Base-by-base conservation (phyloP, 768 basidiomycete species). In the Agrocybe praecox region DNA sequence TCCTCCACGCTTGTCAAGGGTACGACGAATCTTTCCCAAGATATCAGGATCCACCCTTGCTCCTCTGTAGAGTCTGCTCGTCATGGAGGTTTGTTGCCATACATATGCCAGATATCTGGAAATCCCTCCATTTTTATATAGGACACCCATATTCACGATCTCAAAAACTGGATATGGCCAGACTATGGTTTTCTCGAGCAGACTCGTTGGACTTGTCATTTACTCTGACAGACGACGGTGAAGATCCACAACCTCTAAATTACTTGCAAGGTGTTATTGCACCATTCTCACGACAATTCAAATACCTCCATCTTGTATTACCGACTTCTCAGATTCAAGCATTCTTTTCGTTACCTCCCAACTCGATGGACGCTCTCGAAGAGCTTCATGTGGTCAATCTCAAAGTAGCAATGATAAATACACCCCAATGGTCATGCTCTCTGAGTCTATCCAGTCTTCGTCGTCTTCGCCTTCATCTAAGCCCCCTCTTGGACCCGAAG, bases 71-170 rank as follows among this genome's bases (percentile, higher is more conserved):
- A 19, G 33, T 67, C n/a, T 65, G 62, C 32, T 59, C 60, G 1
- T 57, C 51, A 7, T 67, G 66, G 66, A 57, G 66, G 34, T 33
- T 26, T 9, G 53, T 60, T 10, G 64, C 60, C 1, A 48, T 63
- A 1, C 49, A 47, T 18, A 65, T 62, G 43, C 66, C 62, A 6
- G 60, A 62, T n/a, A 50, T 67, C 10, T 67, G 66, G 66, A 55
- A 51, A 18, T 29, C 55, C 5, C 53, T 66, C 40, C 56, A 59
- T 47, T 53, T 58, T 29, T 33, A 54, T 43, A 26, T 17, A 47
- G 54, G 57, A 33, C 24, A 42, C 36, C 23, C 49, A 46, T 24
- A 34, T 26, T 49, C 40, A 19, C 50, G 60, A 43, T 40, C 52
- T 49, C 53, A 57, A 40, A 62, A 62, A 43, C 21, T 58, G 14